Evolutionary conservation across 2,329 filamentous ascomycete species (phyloP).

Genomic region (Aspergillus ustus): DNA sequence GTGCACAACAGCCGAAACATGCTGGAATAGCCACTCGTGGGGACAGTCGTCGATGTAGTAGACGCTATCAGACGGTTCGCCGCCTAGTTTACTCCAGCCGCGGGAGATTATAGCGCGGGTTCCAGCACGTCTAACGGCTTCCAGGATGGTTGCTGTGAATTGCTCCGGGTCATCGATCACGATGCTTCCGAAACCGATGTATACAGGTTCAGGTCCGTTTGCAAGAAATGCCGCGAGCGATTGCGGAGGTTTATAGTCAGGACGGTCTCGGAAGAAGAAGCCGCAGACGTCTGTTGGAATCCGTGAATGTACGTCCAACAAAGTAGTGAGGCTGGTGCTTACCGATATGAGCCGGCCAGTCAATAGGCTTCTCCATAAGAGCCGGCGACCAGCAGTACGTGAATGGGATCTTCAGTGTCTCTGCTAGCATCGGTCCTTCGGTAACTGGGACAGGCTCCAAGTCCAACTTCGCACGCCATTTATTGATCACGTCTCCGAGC

Average conservation of each 20-base stretch:
- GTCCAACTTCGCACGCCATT: slow-evolving; percentile 45
- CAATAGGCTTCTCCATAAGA: slow-evolving; percentile 45
- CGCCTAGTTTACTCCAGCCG: slow-evolving; percentile 57
- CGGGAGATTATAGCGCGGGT: slow-evolving; percentile 59
- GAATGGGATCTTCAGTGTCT: slow-evolving; percentile 45
- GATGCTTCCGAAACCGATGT: slow-evolving; percentile 63
- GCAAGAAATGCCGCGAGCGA: slow-evolving; percentile 51
- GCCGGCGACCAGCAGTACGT: slow-evolving; percentile 54
- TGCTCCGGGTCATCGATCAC: slow-evolving; percentile 56
- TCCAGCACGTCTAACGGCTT: slow-evolving; percentile 53
- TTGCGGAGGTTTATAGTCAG: slow-evolving; percentile 45
- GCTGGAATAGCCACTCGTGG: slow-evolving; percentile 64
- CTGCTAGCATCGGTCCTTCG: slow-evolving; percentile 43
- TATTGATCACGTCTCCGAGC: slow-evolving; percentile 53
- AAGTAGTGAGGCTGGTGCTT: slow-evolving; percentile 8
- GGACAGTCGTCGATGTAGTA: slow-evolving; percentile 61
- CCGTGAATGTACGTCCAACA: neutral
- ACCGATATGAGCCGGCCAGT: slow-evolving; percentile 47
- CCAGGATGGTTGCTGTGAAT: slow-evolving; percentile 52
- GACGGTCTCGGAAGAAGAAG: slow-evolving; percentile 50
- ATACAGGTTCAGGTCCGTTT: slow-evolving; percentile 55
- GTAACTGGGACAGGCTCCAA: slow-evolving; percentile 45
- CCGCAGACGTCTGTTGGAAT: slow-evolving; percentile 45
- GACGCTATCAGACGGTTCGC: slow-evolving; percentile 41
- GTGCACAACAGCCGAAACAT: slow-evolving; percentile 60